Evolutionary conservation across 2,329 filamentous ascomycete genomes (phyloP), one percentile per base, ranked within the genome.

Genomic region (Acrocalymma vagum): DNA sequence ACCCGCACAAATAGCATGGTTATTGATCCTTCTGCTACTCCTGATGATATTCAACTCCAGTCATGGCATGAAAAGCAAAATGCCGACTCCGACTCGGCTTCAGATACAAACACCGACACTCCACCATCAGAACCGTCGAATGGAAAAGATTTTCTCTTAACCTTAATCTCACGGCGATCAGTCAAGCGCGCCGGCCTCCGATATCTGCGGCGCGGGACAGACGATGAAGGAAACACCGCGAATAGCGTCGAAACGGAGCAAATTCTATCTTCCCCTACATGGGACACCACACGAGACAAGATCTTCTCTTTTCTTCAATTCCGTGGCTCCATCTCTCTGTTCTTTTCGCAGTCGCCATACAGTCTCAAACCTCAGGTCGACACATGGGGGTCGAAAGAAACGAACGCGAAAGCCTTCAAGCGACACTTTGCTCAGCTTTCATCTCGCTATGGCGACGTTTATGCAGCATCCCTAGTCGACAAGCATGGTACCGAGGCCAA

Each of bases 181-280:
- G 83, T 87, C 15, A 88, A 93, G 58, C 82, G 94, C 27, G 91
- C 93, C 14, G 94, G 94, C 2, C 74, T 97, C 18, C 84, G 94
- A 38, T 99, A 99, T 70, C 78, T 96, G 3, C 86, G 94, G 8
- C 85, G 94, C 17, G 94, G 94, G 6, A 83, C 96, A 15, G 91
- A 99, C 55, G 91, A 97, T 43, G 84, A 92, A 43, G 94, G 94
- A 0, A 85, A 88, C 57, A 85, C 88, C 4, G 94, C 94, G 13
- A 99, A 99, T 62, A 85, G 80, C 18, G 93, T 97, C 14, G 94
- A 99, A 72, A 96, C 93, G 0, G 94, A 99, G 65, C 94, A 99
- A 69, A 87, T 99, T 8, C 77, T 99, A 3, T 94, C 90, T 0
- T 80, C 82, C 0, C 76, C 84, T 2, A 77, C 78, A 1, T 92